Evolutionary conservation across 306 rosid genomes (phyloP).

Genomic region (Vigna unguiculata): DNA sequence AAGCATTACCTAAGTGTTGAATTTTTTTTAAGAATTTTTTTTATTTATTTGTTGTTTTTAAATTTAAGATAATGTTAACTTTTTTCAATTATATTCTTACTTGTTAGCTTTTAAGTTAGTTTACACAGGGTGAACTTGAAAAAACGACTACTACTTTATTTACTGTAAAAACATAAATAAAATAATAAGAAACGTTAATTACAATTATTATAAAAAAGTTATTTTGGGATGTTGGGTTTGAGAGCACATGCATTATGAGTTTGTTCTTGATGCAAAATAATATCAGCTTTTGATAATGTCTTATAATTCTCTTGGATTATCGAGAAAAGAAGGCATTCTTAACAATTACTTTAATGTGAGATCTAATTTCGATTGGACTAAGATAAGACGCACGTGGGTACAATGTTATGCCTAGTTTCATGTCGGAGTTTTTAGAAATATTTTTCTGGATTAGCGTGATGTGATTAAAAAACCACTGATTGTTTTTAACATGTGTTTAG

Average conservation of each 20-base stretch:
- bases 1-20: too few species aligned
- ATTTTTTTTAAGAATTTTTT: too few species aligned
- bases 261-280: neutral
- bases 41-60: too few species aligned
- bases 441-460: constrained; percentile 26
- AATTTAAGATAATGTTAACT: too few species aligned
- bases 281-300: neutral
- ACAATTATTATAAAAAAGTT: too few species aligned
- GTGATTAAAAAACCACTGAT: neutral
- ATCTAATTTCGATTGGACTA: constrained; percentile 34
- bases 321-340: neutral
- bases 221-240: neutral
- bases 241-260: neutral
- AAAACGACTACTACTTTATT: too few species aligned
- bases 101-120: too few species aligned
- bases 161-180: too few species aligned
- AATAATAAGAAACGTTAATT: too few species aligned
- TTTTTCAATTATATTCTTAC: too few species aligned
- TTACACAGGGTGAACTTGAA: too few species aligned
- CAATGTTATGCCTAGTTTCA: constrained; percentile 16
- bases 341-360: neutral
- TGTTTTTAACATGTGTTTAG: constrained; percentile 41
- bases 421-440: neutral
- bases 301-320: constrained; percentile 3
- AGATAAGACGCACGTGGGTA: constrained; percentile 37